A percentile compares a stretch with the other conserved stretches of the same genome.
phyloP scores from a whole-genome alignment of 306 rosid species.

The Carpinus viminea region DNA sequence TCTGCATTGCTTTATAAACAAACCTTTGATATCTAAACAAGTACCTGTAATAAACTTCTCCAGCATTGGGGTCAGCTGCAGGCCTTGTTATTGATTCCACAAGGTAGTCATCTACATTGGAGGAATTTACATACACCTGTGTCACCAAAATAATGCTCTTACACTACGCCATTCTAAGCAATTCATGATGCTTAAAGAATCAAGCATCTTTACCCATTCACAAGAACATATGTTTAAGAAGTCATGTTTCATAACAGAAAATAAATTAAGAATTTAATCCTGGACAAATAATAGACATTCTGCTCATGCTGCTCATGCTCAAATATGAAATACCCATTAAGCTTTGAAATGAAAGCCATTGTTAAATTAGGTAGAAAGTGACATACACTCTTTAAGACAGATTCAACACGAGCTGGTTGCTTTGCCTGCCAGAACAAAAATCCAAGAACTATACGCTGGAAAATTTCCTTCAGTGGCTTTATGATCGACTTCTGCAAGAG shows the following conservation, averaged over 20 bases:
- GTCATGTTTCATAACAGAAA: background rate
- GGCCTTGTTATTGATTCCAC: constrained; percentile 86
- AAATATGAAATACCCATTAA: background rate
- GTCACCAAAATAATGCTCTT: constrained; percentile 7
- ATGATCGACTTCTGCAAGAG: constrained; percentile 52
- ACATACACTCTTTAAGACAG: constrained; percentile 81
- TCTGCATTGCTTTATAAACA: background rate
- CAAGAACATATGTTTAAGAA: background rate
- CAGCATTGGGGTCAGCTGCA: constrained; percentile 88
- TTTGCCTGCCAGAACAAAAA: constrained; percentile 92
- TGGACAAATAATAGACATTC: background rate
- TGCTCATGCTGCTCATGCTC: background rate
- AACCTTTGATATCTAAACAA: background rate
- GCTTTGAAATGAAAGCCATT: constrained; percentile 12
- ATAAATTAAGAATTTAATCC: background rate
- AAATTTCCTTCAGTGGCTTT: constrained; percentile 78
- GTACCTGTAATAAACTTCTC: constrained; percentile 93
- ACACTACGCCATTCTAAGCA: background rate
- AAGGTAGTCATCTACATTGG: constrained; percentile 93
- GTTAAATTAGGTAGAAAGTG: constrained; percentile 25
- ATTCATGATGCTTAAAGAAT: background rate
- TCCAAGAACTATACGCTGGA: constrained; percentile 83
- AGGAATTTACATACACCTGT: constrained; percentile 69
- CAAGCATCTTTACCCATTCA: background rate
- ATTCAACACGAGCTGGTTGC: constrained; percentile 77